Evolutionary conservation across 805 yeast genomes (phyloP).

Genomic region (Phaffomyces thermotolerans): DNA sequence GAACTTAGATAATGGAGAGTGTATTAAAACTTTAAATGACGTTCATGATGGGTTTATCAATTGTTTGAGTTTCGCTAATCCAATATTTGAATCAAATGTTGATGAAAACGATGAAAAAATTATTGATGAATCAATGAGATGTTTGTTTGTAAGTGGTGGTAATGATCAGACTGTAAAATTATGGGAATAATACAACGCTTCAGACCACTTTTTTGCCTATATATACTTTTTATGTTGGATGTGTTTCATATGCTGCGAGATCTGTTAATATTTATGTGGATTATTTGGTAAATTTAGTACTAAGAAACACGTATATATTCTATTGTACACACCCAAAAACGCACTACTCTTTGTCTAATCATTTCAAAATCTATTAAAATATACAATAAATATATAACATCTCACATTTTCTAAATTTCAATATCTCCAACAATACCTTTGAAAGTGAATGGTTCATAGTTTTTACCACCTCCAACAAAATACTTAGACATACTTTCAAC

Average conservation of each 20-base stretch:
- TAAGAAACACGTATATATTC: too few species aligned
- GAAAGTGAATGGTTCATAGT: conserved; percentile 82
- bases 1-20: conserved; percentile 53
- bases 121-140: conserved; percentile 45
- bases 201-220: too few species aligned
- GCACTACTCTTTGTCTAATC: too few species aligned
- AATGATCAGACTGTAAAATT: conserved; percentile 87
- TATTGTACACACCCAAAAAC: too few species aligned
- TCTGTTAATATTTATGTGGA: too few species aligned
- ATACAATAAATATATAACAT: not conserved
- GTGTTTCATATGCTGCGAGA: too few species aligned
- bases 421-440: conserved; percentile 16
- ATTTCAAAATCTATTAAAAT: not conserved
- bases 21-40: conserved; percentile 39
- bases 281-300: too few species aligned
- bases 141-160: conserved; percentile 84
- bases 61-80: conserved; percentile 47
- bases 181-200: too few species aligned
- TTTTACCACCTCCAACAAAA: conserved; percentile 92
- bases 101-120: conserved; percentile 23
- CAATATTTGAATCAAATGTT: conserved; percentile 26
- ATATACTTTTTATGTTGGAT: too few species aligned
- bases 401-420: conserved; percentile 8
- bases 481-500: conserved; percentile 98
- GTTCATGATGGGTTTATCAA: conserved; percentile 78